Conservation (phyloP, 2,329 filamentous ascomycete genomes). For the Trichoderma citrinoviride region DNA sequence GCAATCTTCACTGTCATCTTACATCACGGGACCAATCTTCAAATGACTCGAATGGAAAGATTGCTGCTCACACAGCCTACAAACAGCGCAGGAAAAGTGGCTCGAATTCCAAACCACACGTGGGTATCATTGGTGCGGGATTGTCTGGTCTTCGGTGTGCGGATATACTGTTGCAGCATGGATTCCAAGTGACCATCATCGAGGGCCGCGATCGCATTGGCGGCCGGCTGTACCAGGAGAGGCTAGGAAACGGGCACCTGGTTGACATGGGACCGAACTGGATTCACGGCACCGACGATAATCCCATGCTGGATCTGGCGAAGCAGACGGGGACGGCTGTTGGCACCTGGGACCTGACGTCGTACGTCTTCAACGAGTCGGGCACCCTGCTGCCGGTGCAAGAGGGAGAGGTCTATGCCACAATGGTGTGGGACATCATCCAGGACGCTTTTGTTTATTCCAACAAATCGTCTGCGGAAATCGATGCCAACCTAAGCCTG, state of each 20-base stretch:
- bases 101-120: slow-evolving; percentile 44
- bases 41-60: not conserved
- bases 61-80: slow-evolving; percentile 10
- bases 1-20: not conserved
- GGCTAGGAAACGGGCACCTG: slow-evolving; percentile 46
- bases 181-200: slow-evolving; percentile 65
- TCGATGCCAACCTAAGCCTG: slow-evolving; percentile 48
- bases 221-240: slow-evolving; percentile 58
- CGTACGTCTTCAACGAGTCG: slow-evolving; percentile 55
- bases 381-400: slow-evolving; percentile 49
- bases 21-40: not conserved
- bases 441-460: slow-evolving; percentile 66
- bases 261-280: slow-evolving; percentile 72
- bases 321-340: slow-evolving; percentile 55
- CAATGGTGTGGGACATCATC: slow-evolving; percentile 65
- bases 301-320: slow-evolving; percentile 67
- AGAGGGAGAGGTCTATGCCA: slow-evolving; percentile 48
- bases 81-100: slow-evolving; percentile 10
- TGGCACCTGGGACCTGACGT: slow-evolving; percentile 49
- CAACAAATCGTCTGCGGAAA: slow-evolving; percentile 52
- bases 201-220: slow-evolving; percentile 67
- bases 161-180: slow-evolving; percentile 62
- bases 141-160: slow-evolving; percentile 69
- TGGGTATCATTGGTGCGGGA: slow-evolving; percentile 69
- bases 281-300: slow-evolving; percentile 72